A percentile compares a stretch with the other conserved stretches of the same genome.
These are phyloP conservation scores for Myrmaecium sp. DNA, from an alignment of 2,329 filamentous ascomycete genomes.

Conservation along the genomic window DNA sequence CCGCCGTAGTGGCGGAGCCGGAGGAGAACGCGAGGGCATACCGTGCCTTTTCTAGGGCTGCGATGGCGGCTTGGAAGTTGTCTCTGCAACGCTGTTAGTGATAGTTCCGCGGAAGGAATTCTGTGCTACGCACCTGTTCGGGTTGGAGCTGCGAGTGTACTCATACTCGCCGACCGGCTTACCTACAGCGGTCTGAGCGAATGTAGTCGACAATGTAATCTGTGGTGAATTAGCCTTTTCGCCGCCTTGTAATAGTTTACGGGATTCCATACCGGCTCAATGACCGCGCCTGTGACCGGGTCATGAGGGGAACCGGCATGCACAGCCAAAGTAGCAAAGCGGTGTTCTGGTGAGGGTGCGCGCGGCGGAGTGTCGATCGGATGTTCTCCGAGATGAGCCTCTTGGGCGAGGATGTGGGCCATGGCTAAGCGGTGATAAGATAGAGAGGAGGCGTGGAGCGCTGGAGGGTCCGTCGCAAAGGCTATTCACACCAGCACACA, in stretches of 20 bases:
- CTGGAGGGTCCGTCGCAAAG: no score
- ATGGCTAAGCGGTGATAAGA: no score
- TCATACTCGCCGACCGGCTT: slow-evolving; percentile 79
- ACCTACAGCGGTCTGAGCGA: slow-evolving; percentile 77
- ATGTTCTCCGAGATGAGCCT: slow-evolving; percentile 29
- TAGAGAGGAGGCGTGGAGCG: no score
- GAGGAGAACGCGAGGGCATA: slow-evolving; percentile 90
- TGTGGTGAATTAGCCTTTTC: slow-evolving; percentile 13
- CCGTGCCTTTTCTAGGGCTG: slow-evolving; percentile 79
- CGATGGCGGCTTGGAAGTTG: slow-evolving; percentile 85
- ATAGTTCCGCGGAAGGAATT: slow-evolving; percentile 2
- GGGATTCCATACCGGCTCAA: slow-evolving; percentile 47
- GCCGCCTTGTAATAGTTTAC: slow-evolving; percentile 1
- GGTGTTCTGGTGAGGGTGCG: slow-evolving; percentile 54
- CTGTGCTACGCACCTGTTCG: slow-evolving; percentile 44
- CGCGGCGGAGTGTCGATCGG: slow-evolving; percentile 58
- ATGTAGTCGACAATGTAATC: slow-evolving; percentile 94
- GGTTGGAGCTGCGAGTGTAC: slow-evolving; percentile 86
- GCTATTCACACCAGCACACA: no score
- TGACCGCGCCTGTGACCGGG: slow-evolving; percentile 82
- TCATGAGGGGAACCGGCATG: slow-evolving; percentile 88
- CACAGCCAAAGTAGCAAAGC: slow-evolving; percentile 86
- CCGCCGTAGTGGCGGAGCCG: slow-evolving; percentile 84
- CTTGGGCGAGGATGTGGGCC: neutral
- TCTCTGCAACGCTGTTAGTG: slow-evolving; percentile 31